Base-by-base conservation (phyloP, 2,329 filamentous ascomycete species). In the Ceratocystis cacaofunesta region DNA sequence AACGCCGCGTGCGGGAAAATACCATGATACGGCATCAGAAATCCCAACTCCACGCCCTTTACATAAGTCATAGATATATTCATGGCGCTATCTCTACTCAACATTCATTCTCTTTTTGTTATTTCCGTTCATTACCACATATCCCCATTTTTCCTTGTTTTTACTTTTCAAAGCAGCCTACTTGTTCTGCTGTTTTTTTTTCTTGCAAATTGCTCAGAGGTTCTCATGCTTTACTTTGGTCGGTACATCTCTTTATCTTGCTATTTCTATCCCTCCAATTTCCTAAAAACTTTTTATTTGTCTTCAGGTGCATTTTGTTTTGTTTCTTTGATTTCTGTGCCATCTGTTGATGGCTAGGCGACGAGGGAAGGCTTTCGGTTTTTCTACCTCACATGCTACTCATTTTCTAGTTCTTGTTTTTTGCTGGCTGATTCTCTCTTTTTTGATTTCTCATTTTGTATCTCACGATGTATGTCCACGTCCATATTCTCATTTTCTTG, bases 1-100 rank as follows among this genome's bases (percentile, higher is more conserved):
- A 48, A 66, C 66, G 25, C 66, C 64, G 17, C 55, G 64, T 4
- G 64, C 64, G 22, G 63, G 64, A 10, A 62, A 65, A 32, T 55
- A 62, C 32, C 48, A 48, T 22, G 52, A 12, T 28, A 15, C 36
- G 36, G n/a, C 25, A 28, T 46, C 62, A 1, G 50, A 46, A 15
- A 41, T 46, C 32, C 66, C 66, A 25, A 67, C 63, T 19, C 66
- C 46, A 5, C 48, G 63, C 19, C 66, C 62, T 19, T 65, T 61
- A 32, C 48, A 52, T 32, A 62, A 62, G 30, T 12, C 61, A 48
- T 48, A 62, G 61, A 58, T 30, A 58, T 19, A 58, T 58, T 28
- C 32, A 22, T 58, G 55, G 8, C 19, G 3, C 15, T 58, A 2
- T 58, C 30, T 44, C 58, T 44, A 41, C 58, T 43, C 58, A 28